These are phyloP conservation scores for Diaporthe sp. DNA, from an alignment of 2,329 filamentous ascomycete species.

Conservation along the genomic window DNA sequence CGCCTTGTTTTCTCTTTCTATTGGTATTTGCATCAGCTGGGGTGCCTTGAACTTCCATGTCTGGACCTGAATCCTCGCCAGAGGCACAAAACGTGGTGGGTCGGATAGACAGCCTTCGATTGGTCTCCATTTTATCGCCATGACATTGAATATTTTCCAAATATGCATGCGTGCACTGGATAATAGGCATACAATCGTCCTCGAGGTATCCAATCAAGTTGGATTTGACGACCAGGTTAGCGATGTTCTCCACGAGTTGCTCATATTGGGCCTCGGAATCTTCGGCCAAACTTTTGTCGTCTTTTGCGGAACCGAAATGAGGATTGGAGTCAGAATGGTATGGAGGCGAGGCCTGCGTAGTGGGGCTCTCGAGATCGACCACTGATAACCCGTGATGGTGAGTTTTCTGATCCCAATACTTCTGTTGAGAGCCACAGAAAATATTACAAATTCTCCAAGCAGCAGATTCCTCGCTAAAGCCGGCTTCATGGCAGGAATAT, in stretches of 20 bases:
- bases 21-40: background rate
- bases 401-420: background rate
- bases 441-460: rapidly evolving
- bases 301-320: background rate
- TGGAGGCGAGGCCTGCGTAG: background rate
- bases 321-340: background rate
- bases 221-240: background rate
- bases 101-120: background rate
- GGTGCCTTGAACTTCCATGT: background rate
- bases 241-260: background rate
- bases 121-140: background rate
- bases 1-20: background rate
- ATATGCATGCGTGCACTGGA: background rate
- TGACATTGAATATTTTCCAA: background rate
- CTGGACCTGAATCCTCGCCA: background rate
- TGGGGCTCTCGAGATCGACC: background rate
- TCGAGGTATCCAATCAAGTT: background rate
- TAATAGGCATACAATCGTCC: background rate
- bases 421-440: background rate
- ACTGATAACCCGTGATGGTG: background rate
- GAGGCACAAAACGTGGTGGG: background rate
- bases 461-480: background rate
- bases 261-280: background rate
- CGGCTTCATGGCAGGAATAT: background rate
- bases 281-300: background rate